Base-by-base conservation (phyloP, 106 monocot genomes). In the Dioscorea zingiberensis region DNA sequence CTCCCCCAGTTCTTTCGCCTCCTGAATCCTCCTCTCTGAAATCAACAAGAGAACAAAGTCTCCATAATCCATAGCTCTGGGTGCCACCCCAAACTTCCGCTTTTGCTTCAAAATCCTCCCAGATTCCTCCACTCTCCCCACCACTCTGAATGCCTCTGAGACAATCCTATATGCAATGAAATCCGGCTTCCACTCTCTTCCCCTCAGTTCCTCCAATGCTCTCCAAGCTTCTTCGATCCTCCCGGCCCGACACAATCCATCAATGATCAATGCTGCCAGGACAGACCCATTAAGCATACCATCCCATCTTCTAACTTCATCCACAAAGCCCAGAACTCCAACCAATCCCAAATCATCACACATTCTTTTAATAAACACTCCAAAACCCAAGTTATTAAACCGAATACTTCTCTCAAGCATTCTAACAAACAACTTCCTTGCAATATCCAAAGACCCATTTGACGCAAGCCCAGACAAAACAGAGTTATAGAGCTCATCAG, bases 21-120 rank as follows among this genome's bases (percentile, higher is more conserved):
- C 81, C 15, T 2, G 16, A 49, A 84, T 46, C 44, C 71, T 69
- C 32, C 71, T 76, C 55, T 86, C 84, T 0, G 77, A 77, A 59
- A 98, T 62, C 70, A 92, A 71, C 11, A 66, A 23, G 68, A 84
- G 73, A 1, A 92, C 69, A 47, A 79, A 88, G 13, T 88, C 78
- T 22, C 63, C 71, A 62, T 98, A 98, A 47, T 98, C 89, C 14
- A 45, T 76, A n/a, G 66, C 70, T 24, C 88, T 80, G 4, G 92
- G 97, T 24, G 92, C 86, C 4, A 98, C 97, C 44, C 97, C 92
- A 2, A 89, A 66, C 81, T 93, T 98, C 64, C 97, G 81, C 75
- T 98, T 98, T 71, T 93, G 91, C 68, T 92, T 98, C 73, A 93
- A 70, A 19, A 92, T 82, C 58, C 18, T 81, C 22, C 27, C 27